Percentiles rank a stretch among this genome's conserved stretches.
phyloP scores from a whole-genome alignment of 306 rosid species.

The Rosa persica region DNA sequence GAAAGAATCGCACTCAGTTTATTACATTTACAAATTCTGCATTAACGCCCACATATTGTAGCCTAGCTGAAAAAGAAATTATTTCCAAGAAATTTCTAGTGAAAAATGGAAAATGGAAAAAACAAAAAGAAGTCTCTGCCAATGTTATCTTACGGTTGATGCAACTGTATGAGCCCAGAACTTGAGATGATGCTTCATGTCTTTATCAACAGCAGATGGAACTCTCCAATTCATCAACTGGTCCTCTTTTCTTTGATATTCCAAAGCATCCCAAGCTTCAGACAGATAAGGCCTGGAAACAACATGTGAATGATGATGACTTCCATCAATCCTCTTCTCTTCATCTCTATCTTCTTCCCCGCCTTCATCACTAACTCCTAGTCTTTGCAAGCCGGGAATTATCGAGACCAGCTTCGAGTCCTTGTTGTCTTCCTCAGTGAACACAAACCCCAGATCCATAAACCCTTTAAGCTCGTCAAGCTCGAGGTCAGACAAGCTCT shows the following conservation, averaged over 20 bases:
- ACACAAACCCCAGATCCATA: conserved; percentile 90
- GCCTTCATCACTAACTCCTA: conserved; percentile 24
- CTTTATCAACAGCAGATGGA: conserved; percentile 38
- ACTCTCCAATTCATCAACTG: conserved; percentile 55
- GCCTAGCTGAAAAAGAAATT: not conserved
- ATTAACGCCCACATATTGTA: too few species aligned
- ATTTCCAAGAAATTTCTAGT: not conserved
- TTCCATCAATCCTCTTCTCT: conserved; percentile 23
- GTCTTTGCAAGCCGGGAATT: conserved; percentile 70
- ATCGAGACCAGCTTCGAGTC: conserved; percentile 55
- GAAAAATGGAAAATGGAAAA: not conserved
- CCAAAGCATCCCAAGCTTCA: conserved; percentile 71
- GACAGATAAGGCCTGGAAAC: conserved; percentile 68
- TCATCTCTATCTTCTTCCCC: conserved; percentile 16
- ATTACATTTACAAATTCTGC: conserved; percentile 7
- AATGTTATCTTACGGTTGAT: conserved; percentile 54
- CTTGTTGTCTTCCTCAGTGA: conserved; percentile 59
- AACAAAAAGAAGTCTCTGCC: not conserved
- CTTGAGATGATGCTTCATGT: conserved; percentile 61
- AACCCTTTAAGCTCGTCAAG: conserved; percentile 75
- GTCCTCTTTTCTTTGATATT: conserved; percentile 30
- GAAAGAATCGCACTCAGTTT: not conserved
- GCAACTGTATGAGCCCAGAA: conserved; percentile 80
- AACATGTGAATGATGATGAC: conserved; percentile 2
- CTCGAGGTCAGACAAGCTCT: conserved; percentile 72